These are phyloP conservation scores for Ustilago shanxiensis DNA, from an alignment of 1,284 basidiomycete species.

Conservation along the genomic window DNA sequence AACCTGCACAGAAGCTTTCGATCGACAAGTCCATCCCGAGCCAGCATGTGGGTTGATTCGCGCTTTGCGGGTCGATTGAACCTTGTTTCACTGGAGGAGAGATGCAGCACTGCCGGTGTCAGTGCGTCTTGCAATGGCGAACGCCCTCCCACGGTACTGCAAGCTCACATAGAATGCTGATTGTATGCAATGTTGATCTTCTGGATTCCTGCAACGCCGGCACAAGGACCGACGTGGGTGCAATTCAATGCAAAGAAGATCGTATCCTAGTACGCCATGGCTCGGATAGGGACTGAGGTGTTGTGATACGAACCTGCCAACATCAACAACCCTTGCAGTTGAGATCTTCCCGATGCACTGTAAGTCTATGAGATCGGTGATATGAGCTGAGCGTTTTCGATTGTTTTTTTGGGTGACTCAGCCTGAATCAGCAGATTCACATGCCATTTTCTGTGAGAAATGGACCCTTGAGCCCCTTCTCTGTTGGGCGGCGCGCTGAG, in stretches of 20 bases:
- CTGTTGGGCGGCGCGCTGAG: too few relatives aligned
- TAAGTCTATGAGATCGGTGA: too few relatives aligned
- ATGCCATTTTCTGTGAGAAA: conserved; percentile 19
- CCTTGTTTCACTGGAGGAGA: too few relatives aligned
- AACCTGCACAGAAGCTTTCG: conserved; percentile 9
- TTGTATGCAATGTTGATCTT: conserved; percentile 2
- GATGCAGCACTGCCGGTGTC: too few relatives aligned
- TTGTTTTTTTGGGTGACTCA: conserved; percentile 26
- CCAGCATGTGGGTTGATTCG: conserved; percentile 1
- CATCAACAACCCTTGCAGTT: neutral
- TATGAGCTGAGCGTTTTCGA: too few relatives aligned
- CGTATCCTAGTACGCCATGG: neutral
- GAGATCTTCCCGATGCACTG: neutral
- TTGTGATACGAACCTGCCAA: too few relatives aligned
- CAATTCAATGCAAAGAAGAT: neutral
- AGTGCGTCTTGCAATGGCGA: too few relatives aligned
- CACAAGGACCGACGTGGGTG: neutral
- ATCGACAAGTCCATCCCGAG: neutral
- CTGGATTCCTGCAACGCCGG: neutral
- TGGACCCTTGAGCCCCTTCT: conserved; percentile 4
- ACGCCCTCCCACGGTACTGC: too few relatives aligned
- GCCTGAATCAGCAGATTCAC: conserved; percentile 47
- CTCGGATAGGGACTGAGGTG: too few relatives aligned
- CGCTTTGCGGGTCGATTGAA: neutral
- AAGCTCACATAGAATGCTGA: too few relatives aligned